Evolutionary conservation across 2,329 filamentous ascomycete species (phyloP), one percentile per base, ranked within the genome.

Genomic region (Aspergillus phoenicis): DNA sequence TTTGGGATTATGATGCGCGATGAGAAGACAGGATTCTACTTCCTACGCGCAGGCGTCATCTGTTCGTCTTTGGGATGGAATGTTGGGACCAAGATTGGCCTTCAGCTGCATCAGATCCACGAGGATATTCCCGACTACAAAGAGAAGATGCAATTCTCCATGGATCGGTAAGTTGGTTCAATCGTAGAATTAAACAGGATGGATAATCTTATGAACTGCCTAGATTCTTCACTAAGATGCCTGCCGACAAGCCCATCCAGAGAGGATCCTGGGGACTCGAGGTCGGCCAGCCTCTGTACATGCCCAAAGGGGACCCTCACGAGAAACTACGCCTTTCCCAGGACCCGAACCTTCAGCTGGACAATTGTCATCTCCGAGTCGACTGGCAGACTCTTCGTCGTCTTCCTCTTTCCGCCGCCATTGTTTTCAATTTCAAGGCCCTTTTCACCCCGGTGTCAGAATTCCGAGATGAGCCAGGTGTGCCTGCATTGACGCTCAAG

Each of bases 361-460:
- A 85, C 0, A 84, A 90, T 36, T 81, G 90, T 64, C 80, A 89
- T 62, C 79, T 96, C 1, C 85, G 92, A 4, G 91, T 95, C 1
- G 92, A 96, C 74, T 96, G 91, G 91, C 93, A 96, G 76, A 96
- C 92, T 0, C 79, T 96, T 4, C 86, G 92, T 1, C 85, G 92
- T 2, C 78, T 96, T 0, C 91, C 92, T 0, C 80, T 96, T 0
- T 92, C 89, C 0, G 91, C 85, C 0, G 89, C 84, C 0, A 80
- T 96, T 1, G 85, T 92, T 0, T 96, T 96, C 80, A 96, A 95
- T 74, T 96, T 94, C 84, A 96, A 94, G 71, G 91, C 89, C 0
- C 75, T 95, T 0, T 96, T 96, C 75, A 95, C 91, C 0, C 89
- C 90, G 0, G 73, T 96, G 0, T 73, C 82, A 0, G 86, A 89